Percentiles rank a stretch among this genome's conserved stretches.
phyloP scores from a whole-genome alignment of 768 basidiomycete genomes.

The Lyophyllum shimeji region DNA sequence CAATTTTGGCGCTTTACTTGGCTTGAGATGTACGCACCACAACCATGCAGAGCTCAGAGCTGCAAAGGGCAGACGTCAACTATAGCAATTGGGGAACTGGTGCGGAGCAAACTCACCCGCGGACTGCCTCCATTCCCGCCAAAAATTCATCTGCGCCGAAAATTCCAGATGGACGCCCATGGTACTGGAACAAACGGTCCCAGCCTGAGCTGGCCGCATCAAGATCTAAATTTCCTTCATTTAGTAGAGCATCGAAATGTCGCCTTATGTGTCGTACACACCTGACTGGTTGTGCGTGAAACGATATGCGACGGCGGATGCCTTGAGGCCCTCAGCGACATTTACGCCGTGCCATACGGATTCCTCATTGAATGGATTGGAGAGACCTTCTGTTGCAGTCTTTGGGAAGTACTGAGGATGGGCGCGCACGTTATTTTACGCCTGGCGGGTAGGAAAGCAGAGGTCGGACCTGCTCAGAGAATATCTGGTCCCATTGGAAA shows the following conservation, averaged over 20 bases:
- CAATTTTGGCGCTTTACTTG: not conserved
- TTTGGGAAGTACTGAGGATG: slow-evolving; percentile 1
- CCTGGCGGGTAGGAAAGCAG: not conserved
- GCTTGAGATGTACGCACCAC: slow-evolving; percentile 20
- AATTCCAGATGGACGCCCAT: slow-evolving; percentile 51
- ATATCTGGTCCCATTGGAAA: slow-evolving; percentile 53
- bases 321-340: slow-evolving; percentile 55
- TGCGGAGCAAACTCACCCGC: slow-evolving; percentile 35
- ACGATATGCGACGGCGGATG: slow-evolving; percentile 47
- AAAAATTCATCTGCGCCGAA: slow-evolving; percentile 55
- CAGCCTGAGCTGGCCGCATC: slow-evolving; percentile 46
- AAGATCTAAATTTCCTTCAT: slow-evolving; percentile 30
- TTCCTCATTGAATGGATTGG: slow-evolving; percentile 3
- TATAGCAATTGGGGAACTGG: slow-evolving; percentile 10
- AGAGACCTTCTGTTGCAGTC: not conserved
- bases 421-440: no score
- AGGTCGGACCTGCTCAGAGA: slow-evolving; percentile 21
- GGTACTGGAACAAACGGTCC: slow-evolving; percentile 55
- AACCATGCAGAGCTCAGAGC: not conserved
- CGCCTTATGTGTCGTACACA: slow-evolving; percentile 11
- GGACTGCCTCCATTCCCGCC: slow-evolving; percentile 44
- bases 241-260: not conserved
- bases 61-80: not conserved
- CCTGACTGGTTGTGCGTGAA: slow-evolving; percentile 53
- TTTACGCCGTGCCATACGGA: slow-evolving; percentile 50